Base-by-base conservation (phyloP, 345 rosid species). In the Conringia planisiliqua region DNA sequence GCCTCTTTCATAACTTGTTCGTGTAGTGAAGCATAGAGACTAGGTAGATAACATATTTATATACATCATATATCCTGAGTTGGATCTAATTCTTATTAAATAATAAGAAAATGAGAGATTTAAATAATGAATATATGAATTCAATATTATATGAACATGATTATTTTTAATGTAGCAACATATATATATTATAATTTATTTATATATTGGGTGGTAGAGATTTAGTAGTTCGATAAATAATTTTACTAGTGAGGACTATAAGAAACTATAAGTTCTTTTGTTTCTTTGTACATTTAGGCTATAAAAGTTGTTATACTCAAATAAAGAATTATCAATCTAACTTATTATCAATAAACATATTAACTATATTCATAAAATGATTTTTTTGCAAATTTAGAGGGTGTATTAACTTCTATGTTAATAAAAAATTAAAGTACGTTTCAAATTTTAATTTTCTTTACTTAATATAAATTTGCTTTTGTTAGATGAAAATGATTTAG, bases 11-110 rank as follows among this genome's bases (percentile, higher is more conserved):
- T 9, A 36, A 10, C 40, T 36, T 36, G 63, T 52, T 54, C 26
- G 65, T 39, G 68, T 62, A 71, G 68, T 62, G 62, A 39, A 62
- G 64, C 17, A 63, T 52, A 20, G 35, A 52, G 44, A 43, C 46
- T 29, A 30, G 3, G 13, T 48, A 26, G 29, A 7, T 24, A 22
- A 22, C 24, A 40, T 68, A 68, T 61, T 20, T 74, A 57, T 66
- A 67, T 48, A 22, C 24, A 65, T 17, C 40, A 48, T 60, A 11
- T 8, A 62, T 18, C 35, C 5, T 43, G 52, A 63, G 57, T 43
- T 44, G 77, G 65, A 54, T 47, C 10, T 20, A 13, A 26, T 54
- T 4, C 0, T 4, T 22, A 0, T 51, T 2, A 54, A 54, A 26
- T 0, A 3, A 18, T 18, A 13, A 24, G 30, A 9, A 50, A 3